Evolutionary conservation across 179 eudicot genomes (phyloP), one percentile per base, ranked within the genome.

Genomic region (Carnegiea gigantea): DNA sequence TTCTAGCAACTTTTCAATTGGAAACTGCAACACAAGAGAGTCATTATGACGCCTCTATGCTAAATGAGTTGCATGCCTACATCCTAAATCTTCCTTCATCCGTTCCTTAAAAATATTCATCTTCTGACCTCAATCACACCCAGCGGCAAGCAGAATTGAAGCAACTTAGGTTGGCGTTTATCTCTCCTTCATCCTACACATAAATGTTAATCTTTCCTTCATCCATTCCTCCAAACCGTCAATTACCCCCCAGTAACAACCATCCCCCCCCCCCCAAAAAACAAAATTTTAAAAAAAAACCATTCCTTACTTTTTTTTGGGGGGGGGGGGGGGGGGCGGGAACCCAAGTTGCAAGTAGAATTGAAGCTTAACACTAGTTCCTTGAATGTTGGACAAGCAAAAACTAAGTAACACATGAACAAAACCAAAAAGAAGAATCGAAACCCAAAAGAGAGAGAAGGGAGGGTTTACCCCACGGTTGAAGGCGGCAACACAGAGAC

Each of bases 401-500:
- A 8, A 14, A 70, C 12, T 17, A 30, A 17, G n/a, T 14, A 70
- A 14, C 18, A 67, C 2, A 28, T 28, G 20, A 67, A 67, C 40
- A 67, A 67, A 28, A 67, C 1, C 1, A 51, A 11, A 3, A 67
- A 67, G 72, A 67, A 12, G 38, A 67, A 9, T 12, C 40, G 26
- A 28, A 24, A 67, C 71, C 23, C 17, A 24, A 28, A 67, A 67
- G 26, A 67, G 72, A 12, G 40, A 67, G 72, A 67, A 18, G 5
- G 21, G 43, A 17, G 15, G 14, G 7, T 17, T 17, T 70, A 70
- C 73, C 73, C 44, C 73, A 9, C 73, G 73, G 4, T 70, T 70
- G 73, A 70, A 70, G 33, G 73, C 73, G n/a, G 73, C 73, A 36
- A 70, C 73, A 70, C 73, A 70, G 9, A 70, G 73, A 36, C 73